Base-by-base conservation (phyloP, 2,329 filamentous ascomycete genomes). In the Scytalidium sp. region DNA sequence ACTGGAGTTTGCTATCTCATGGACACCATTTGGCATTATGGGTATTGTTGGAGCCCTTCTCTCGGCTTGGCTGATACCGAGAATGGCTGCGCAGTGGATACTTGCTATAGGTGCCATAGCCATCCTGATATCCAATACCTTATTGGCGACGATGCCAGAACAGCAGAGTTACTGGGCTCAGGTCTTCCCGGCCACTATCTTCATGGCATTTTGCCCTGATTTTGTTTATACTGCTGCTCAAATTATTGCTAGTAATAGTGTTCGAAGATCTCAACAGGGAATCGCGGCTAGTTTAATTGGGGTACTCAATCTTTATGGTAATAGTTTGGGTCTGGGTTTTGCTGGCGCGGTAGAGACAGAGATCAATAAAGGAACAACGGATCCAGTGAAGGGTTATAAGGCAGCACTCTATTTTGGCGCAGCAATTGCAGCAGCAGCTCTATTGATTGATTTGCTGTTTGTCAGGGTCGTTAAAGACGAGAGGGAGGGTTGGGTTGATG, bases 231-330 rank as follows among this genome's bases (percentile, higher is more conserved):
- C 75, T 0, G 74, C 74, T 0, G n/a, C n/a, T n/a, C n/a, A n/a
- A n/a, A n/a, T n/a, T n/a, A n/a, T n/a, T n/a, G n/a, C n/a, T n/a
- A n/a, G 75, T 45, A 79, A 79, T 48, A 71, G 69, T 0, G 77
- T 80, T 3, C 62, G 59, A 3, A 64, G 69, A 3, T 63, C 66
- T 9, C 64, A 80, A 19, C 75, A 80, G 47, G 77, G 77, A 0
- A 66, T 79, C 4, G 77, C 76, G 0, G 73, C 69, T 0, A 74
- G 68, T 4, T 59, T 81, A 2, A 70, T 80, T 11, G 73, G 76
- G 0, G 67, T 66, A 0, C 47, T 75, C 11, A 64, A 68, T 36
- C 51, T 67, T 2, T 75, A 75, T 52, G 72, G 72, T 1, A 64
- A 64, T 13, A 72, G 70, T 53, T 56, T 70, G 3, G 73, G 73